Conservation (phyloP, 495 filamentous ascomycete genomes). For the Daldinia childiae region DNA sequence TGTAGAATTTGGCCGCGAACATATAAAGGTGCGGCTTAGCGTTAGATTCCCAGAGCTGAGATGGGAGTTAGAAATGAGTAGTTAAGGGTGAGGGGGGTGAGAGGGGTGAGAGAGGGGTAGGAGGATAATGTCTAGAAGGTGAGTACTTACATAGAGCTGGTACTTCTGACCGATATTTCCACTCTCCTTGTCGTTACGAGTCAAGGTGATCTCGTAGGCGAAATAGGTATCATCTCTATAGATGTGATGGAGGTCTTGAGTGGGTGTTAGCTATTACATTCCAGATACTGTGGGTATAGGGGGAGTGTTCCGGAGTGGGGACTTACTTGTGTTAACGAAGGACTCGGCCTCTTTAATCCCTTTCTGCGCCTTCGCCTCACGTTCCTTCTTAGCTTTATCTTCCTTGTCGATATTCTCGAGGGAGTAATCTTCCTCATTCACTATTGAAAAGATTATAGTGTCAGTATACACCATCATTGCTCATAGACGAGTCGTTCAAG, state of each 20-base stretch:
- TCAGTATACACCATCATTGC: neutral
- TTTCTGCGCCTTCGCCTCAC: slow-evolving; percentile 54
- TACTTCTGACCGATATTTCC: slow-evolving; percentile 43
- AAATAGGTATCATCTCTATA: slow-evolving; percentile 51
- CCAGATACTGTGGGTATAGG: neutral
- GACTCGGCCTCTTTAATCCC: slow-evolving; percentile 58
- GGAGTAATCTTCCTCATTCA: slow-evolving; percentile 39
- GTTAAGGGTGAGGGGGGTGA: neutral
- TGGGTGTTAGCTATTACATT: neutral
- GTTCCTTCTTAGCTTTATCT: slow-evolving; percentile 7
- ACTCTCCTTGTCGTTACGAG: slow-evolving; percentile 38
- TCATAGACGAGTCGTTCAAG: neutral
- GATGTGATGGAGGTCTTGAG: slow-evolving; percentile 25
- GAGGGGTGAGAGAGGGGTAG: neutral
- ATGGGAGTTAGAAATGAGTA: neutral
- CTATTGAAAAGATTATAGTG: neutral
- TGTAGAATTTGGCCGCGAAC: slow-evolving; percentile 51
- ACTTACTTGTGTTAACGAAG: slow-evolving; percentile 50
- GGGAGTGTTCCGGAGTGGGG: neutral
- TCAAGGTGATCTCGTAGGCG: slow-evolving; percentile 47
- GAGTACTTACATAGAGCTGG: slow-evolving; percentile 46
- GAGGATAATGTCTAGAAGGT: neutral
- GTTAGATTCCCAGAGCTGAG: slow-evolving; percentile 59
- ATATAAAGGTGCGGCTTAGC: slow-evolving; percentile 55
- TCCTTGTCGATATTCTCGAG: slow-evolving; percentile 27